Conservation (phyloP, 176 grass and related monocot species). For the Alloteropsis semialata region DNA sequence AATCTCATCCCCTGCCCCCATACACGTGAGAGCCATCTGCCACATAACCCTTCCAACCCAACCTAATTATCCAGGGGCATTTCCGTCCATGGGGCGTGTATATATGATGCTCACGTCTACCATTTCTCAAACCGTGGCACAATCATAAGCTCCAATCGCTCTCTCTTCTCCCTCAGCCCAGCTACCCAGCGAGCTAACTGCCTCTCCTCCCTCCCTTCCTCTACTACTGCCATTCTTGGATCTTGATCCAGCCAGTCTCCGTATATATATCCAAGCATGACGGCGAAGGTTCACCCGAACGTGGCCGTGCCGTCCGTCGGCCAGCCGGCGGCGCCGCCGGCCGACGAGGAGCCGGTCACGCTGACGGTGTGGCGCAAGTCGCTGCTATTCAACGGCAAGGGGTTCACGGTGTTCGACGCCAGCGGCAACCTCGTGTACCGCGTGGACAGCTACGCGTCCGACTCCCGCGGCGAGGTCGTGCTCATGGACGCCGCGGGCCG, state of each 20-base stretch:
- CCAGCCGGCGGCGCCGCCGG: not conserved
- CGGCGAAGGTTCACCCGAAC: conserved; percentile 55
- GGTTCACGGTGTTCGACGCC: conserved; percentile 87
- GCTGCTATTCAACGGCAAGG: conserved; percentile 72
- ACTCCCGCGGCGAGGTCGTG: conserved; percentile 64
- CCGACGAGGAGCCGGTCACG: conserved; percentile 31
- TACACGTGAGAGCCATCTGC: conserved; percentile 36
- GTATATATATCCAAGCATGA: not conserved
- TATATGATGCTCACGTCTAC: conserved; percentile 29
- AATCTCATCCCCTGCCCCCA: conserved; percentile 25
- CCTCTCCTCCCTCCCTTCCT: not conserved
- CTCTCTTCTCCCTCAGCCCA: not conserved
- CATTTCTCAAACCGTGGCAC: conserved; percentile 16
- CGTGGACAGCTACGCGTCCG: conserved; percentile 84
- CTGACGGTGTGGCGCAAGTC: conserved; percentile 97
- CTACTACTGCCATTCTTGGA: not conserved
- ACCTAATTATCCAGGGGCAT: conserved; percentile 46
- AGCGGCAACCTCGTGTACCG: conserved; percentile 77
- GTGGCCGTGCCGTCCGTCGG: conserved; percentile 16
- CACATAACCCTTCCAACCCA: conserved; percentile 28
- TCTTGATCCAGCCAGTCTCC: not conserved
- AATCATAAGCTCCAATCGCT: conserved; percentile 4
- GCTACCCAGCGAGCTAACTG: not conserved
- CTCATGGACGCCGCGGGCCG: conserved; percentile 83
- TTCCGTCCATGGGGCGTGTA: conserved; percentile 29